A percentile compares a stretch with the other conserved stretches of the same genome.
Evolutionary conservation across 805 yeast species (phyloP).

Genomic region (Teunomyces tritomae): DNA sequence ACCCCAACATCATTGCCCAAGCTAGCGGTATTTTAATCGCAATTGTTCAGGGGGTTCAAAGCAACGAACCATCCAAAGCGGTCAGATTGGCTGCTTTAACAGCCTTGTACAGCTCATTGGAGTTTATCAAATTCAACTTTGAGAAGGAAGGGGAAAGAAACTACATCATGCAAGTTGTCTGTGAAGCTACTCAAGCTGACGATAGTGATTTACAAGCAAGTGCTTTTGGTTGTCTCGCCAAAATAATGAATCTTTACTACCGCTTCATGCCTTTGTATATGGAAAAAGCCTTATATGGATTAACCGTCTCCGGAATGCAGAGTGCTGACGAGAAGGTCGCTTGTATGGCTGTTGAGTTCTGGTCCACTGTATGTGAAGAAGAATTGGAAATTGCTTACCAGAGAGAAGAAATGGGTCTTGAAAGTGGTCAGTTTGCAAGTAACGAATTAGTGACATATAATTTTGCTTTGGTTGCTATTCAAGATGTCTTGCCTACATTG

Average conservation of each 20-base stretch:
- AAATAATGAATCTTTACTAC: slow-evolving; percentile 88
- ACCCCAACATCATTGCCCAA: slow-evolving; percentile 74
- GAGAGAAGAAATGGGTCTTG: slow-evolving; percentile 57
- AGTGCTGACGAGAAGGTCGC: slow-evolving; percentile 81
- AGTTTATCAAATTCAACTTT: slow-evolving; percentile 84
- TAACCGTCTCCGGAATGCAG: slow-evolving; percentile 91
- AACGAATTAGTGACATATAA: slow-evolving; percentile 55
- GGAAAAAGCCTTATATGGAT: slow-evolving; percentile 92
- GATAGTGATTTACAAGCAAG: slow-evolving; percentile 84
- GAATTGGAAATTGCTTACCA: slow-evolving; percentile 79
- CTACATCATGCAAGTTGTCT: slow-evolving; percentile 96
- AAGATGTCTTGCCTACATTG: slow-evolving; percentile 84
- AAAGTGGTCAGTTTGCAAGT: slow-evolving; percentile 26
- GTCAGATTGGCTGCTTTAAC: slow-evolving; percentile 90
- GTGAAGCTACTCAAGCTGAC: slow-evolving; percentile 95
- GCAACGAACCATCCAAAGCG: slow-evolving; percentile 65
- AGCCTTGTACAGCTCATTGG: slow-evolving; percentile 87
- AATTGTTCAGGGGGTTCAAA: slow-evolving; percentile 93
- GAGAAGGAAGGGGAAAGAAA: slow-evolving; percentile 93
- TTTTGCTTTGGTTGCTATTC: slow-evolving; percentile 81
- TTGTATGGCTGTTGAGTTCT: slow-evolving; percentile 97
- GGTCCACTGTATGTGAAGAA: slow-evolving; percentile 99
- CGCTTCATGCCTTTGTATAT: slow-evolving; percentile 88
- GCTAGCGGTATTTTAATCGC: slow-evolving; percentile 92
- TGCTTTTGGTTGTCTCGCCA: slow-evolving; percentile 92